These are phyloP conservation scores for Endocladia muricata DNA, from an alignment of 31 red algal genomes.

Conservation along the genomic window DNA sequence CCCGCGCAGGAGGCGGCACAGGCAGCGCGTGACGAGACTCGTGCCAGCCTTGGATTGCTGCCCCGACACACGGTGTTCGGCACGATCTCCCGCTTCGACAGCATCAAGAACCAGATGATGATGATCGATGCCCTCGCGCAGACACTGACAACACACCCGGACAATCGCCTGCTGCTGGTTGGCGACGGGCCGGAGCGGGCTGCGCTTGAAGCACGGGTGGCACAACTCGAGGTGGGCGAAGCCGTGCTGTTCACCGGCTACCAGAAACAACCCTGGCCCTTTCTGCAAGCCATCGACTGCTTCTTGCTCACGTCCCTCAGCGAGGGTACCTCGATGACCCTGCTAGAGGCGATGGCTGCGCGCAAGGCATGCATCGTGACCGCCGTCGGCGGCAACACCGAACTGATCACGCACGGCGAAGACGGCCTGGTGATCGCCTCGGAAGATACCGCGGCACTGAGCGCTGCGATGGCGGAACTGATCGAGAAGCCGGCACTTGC, in stretches of 20 bases:
- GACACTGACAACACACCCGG: neutral
- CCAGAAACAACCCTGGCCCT: neutral
- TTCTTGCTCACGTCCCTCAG: neutral
- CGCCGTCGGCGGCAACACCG: neutral
- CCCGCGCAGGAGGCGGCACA: too few species aligned
- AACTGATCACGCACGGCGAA: neutral
- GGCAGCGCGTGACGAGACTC: too few species aligned
- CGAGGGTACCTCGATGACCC: slow-evolving; percentile 1
- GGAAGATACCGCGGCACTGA: neutral
- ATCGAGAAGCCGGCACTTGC: too few species aligned
- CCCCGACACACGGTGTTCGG: too few species aligned
- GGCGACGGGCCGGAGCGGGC: neutral
- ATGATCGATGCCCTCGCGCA: neutral
- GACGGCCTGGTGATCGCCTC: neutral
- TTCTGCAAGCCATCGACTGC: neutral
- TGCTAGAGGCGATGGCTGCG: neutral
- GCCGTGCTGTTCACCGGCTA: slow-evolving; percentile 1
- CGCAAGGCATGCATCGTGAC: neutral
- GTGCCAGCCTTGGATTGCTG: too few species aligned
- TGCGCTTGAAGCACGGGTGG: neutral
- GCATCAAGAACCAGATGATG: neutral
- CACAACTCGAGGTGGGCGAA: neutral
- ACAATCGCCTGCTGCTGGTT: neutral
- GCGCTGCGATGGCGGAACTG: too few species aligned
- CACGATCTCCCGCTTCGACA: neutral